Evolutionary conservation across 495 filamentous ascomycete genomes (phyloP).

Genomic region (Daldinia caldariorum): DNA sequence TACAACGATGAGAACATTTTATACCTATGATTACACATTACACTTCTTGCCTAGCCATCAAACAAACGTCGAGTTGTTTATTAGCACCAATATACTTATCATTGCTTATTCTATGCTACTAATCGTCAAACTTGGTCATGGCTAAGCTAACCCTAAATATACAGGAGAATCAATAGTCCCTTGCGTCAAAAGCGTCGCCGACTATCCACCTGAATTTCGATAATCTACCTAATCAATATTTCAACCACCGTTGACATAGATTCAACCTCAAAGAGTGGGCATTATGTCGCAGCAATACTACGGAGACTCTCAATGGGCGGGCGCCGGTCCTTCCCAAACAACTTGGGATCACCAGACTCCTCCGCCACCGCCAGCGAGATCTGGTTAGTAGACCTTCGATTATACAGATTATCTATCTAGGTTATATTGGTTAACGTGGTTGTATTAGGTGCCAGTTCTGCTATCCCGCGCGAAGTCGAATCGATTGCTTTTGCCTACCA

Average conservation of each 20-base stretch:
- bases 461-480: slow-evolving; percentile 77
- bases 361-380: slow-evolving; percentile 85
- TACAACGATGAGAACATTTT: background rate
- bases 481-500: slow-evolving; percentile 83
- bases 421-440: slow-evolving; percentile 49
- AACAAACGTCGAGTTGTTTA: background rate
- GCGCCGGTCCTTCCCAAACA: slow-evolving; percentile 67
- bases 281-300: slow-evolving; percentile 69
- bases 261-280: background rate
- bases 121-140: slow-evolving; percentile 1
- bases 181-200: slow-evolving; percentile 3
- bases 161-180: slow-evolving; percentile 18
- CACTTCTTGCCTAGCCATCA: background rate
- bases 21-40: background rate
- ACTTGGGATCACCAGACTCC: slow-evolving; percentile 82
- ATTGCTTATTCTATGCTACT: background rate
- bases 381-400: slow-evolving; percentile 64
- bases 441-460: slow-evolving; percentile 76
- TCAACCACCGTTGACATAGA: background rate
- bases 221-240: slow-evolving; percentile 6
- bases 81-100: background rate
- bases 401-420: slow-evolving; percentile 25
- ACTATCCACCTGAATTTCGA: slow-evolving; percentile 1
- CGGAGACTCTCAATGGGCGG: slow-evolving; percentile 82
- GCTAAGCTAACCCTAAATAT: slow-evolving; percentile 23